phyloP scores from a whole-genome alignment of 2,329 filamentous ascomycete genomes.

The Hypoxylon sp. region DNA sequence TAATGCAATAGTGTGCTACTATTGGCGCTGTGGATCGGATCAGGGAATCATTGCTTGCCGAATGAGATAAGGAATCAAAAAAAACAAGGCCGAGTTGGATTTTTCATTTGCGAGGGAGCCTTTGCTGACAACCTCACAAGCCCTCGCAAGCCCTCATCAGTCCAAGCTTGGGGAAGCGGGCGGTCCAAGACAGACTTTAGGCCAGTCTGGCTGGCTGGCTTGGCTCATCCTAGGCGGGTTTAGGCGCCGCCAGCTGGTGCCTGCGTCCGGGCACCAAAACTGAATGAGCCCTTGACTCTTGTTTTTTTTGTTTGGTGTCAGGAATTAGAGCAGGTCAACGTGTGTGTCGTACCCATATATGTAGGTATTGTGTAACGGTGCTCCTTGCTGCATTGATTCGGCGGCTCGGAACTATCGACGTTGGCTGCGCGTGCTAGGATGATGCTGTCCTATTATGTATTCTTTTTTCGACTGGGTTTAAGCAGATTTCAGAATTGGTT shows the following conservation, averaged over 20 bases:
- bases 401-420: conserved; percentile 39
- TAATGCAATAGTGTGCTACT: conserved; percentile 31
- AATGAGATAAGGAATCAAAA: conserved; percentile 14
- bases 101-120: conserved; percentile 26
- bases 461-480: conserved; percentile 21
- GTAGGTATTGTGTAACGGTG: conserved; percentile 41
- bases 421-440: conserved; percentile 32
- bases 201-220: conserved; percentile 30
- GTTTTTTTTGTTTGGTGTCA: conserved; percentile 33
- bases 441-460: conserved; percentile 26
- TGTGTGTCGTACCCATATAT: conserved; percentile 37
- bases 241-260: conserved; percentile 32
- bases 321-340: conserved; percentile 6
- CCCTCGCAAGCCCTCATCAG: neutral
- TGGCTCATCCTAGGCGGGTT: conserved; percentile 30
- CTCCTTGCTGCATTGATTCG: conserved; percentile 41
- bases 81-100: conserved; percentile 25
- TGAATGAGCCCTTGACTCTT: conserved; percentile 14
- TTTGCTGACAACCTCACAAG: conserved; percentile 10
- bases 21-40: conserved; percentile 24
- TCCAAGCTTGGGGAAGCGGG: conserved; percentile 28
- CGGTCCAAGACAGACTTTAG: conserved; percentile 28
- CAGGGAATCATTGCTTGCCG: conserved; percentile 24
- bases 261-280: conserved; percentile 25
- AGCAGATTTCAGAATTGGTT: conserved; percentile 37